These are phyloP conservation scores for Lecanoromycetidae sp. DNA, from an alignment of 2,329 filamentous ascomycete genomes.

Conservation along the genomic window DNA sequence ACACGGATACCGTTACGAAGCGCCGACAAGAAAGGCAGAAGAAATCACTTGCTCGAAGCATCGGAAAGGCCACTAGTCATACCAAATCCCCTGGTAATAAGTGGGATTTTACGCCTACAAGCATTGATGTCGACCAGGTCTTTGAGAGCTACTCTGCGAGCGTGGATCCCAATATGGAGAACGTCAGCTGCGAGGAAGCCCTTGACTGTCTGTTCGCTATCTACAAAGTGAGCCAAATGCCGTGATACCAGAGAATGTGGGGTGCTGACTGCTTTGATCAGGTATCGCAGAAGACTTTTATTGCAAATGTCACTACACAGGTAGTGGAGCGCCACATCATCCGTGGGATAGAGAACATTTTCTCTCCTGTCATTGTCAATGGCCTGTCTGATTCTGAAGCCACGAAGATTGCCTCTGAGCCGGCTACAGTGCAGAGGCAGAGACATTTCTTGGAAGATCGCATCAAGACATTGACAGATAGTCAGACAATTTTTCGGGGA, in stretches of 20 bases:
- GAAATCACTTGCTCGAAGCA: not conserved
- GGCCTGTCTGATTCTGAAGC: constrained; percentile 19
- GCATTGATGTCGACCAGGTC: constrained; percentile 2
- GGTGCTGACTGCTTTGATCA: not conserved
- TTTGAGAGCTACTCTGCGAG: constrained; percentile 1
- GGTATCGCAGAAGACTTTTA: constrained; percentile 25
- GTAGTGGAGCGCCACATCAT: constrained; percentile 27
- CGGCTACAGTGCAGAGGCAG: constrained; percentile 17
- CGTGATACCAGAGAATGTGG: not conserved
- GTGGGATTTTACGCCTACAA: not conserved
- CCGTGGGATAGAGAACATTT: constrained; percentile 22
- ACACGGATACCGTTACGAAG: constrained; percentile 24
- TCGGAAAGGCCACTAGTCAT: not conserved
- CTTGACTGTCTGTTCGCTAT: constrained; percentile 24
- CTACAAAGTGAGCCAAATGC: constrained; percentile 23
- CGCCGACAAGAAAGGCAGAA: constrained; percentile 15
- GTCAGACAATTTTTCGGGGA: constrained; percentile 21
- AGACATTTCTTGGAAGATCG: constrained; percentile 21
- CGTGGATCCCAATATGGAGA: constrained; percentile 22
- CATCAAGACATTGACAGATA: constrained; percentile 23
- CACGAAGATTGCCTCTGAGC: constrained; percentile 23
- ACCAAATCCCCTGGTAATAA: not conserved
- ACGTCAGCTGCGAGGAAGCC: constrained; percentile 23
- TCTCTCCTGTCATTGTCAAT: constrained; percentile 22
- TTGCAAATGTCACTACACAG: constrained; percentile 26